Conservation (phyloP, 2,329 filamentous ascomycete genomes). For the Nemania sp. region DNA sequence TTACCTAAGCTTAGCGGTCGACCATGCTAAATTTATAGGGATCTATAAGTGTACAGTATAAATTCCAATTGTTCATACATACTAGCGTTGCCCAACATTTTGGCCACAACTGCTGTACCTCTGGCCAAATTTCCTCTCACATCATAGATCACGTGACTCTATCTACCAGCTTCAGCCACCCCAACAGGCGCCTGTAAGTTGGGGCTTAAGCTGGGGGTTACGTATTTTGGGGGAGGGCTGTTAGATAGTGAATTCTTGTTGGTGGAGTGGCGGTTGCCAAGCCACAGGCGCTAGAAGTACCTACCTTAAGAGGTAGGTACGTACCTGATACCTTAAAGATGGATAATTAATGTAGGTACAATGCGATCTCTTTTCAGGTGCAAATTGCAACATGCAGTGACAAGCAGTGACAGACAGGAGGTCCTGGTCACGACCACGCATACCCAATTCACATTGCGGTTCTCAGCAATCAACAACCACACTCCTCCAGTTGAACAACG, state of each 20-base stretch:
- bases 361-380: constrained; percentile 29
- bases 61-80: too few species aligned
- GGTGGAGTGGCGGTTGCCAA: constrained; percentile 11
- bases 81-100: too few species aligned
- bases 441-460: constrained; percentile 18
- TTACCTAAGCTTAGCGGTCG: too few species aligned
- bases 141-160: neutral
- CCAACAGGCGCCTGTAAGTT: neutral
- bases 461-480: constrained; percentile 10
- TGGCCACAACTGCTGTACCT: too few species aligned
- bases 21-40: too few species aligned
- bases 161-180: neutral
- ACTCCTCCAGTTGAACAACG: constrained; percentile 1
- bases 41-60: too few species aligned
- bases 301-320: constrained; percentile 2
- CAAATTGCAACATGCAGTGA: constrained; percentile 26
- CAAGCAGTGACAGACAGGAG: constrained; percentile 26
- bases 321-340: constrained; percentile 6
- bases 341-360: constrained; percentile 13
- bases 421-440: constrained; percentile 23
- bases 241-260: too few species aligned
- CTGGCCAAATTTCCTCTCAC: neutral
- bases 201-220: neutral
- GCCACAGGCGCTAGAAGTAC: neutral
- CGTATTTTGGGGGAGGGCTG: too few species aligned